These are phyloP conservation scores for Beauveria scarabaeidicola DNA, from an alignment of 2,329 filamentous ascomycete genomes.

Conservation along the genomic window DNA sequence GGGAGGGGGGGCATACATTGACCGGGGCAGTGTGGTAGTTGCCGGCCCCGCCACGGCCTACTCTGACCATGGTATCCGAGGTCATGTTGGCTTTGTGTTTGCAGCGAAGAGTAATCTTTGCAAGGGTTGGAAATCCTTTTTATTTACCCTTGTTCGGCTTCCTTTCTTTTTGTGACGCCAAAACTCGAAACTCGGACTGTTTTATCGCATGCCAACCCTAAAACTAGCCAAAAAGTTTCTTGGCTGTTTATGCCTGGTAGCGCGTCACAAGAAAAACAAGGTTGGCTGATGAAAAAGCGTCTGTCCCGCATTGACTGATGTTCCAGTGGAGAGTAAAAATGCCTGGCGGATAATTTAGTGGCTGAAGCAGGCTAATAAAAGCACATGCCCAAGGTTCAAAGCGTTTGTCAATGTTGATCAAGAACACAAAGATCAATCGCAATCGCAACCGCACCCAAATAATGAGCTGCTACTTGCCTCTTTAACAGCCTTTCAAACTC, in stretches of 20 bases:
- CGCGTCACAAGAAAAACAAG: neutral
- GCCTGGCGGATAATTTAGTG: neutral
- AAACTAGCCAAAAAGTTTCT: neutral
- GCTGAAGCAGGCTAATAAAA: neutral
- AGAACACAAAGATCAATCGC: neutral
- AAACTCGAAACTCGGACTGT: neutral
- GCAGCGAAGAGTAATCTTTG: neutral
- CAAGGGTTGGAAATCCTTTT: neutral
- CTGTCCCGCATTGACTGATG: constrained; percentile 5
- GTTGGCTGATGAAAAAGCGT: neutral
- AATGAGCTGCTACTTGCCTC: neutral
- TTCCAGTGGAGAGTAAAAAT: neutral
- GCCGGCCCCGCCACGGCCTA: constrained; percentile 48
- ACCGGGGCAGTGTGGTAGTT: constrained; percentile 35
- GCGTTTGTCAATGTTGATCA: neutral
- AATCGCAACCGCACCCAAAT: neutral
- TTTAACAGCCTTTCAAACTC: neutral
- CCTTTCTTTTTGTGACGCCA: neutral
- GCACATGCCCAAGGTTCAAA: neutral
- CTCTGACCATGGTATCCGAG: constrained; percentile 33
- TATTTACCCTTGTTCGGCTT: neutral
- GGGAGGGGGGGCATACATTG: neutral
- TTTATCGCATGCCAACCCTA: neutral
- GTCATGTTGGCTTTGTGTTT: constrained; percentile 12
- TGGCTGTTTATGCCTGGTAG: neutral